Base-by-base conservation (phyloP, 495 filamentous ascomycete genomes). In the Penicillium lividum region DNA sequence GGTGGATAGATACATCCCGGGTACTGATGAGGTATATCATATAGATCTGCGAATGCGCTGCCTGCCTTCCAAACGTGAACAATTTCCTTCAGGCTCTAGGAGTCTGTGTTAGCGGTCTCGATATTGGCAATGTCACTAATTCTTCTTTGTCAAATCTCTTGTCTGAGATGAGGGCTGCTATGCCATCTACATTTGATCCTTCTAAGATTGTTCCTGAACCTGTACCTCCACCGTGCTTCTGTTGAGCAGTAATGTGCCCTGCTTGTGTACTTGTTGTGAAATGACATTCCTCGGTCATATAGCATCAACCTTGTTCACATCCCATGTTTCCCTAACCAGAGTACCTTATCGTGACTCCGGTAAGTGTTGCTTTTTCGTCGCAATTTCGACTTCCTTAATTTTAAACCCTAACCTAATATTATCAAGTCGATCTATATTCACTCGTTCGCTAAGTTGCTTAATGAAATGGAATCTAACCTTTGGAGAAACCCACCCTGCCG, bases 1-100 rank as follows among this genome's bases (percentile, higher is more conserved):
- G 22, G 22, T 22, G 22, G 22, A 22, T 2, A 22, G 2, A 22
- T 22, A 22, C 2, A 25, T 30, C 3, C n/a, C 4, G n/a, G 7
- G 11, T 27, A 49, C 46, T 49, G 27, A 30, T 31, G 15, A 11
- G 5, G 8, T 31, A 2, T 18, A 5, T 45, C 27, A 22, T 29
- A 5, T 53, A 70, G 67, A 62, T 70, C 6, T 70, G 67, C 36
- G 57, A 60, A 6, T 70, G 65, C 44, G 59, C 58, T 8, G 65
- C 62, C 28, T 70, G 67, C 28, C 31, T 68, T n/a, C 60, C 67
- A 1, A 4, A 10, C 0, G n/a, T 66, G 3, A 44, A 29, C 8
- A 62, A 55, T 30, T 31, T 68, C n/a, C 47, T 70, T 13, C 48
- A 47, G 40, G 47, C 61, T 16, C 51, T 69, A 4, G 65, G 67